These are phyloP conservation scores for Verbascum thapsus DNA, from an alignment of 257 asterid genomes.

Conservation along the genomic window DNA sequence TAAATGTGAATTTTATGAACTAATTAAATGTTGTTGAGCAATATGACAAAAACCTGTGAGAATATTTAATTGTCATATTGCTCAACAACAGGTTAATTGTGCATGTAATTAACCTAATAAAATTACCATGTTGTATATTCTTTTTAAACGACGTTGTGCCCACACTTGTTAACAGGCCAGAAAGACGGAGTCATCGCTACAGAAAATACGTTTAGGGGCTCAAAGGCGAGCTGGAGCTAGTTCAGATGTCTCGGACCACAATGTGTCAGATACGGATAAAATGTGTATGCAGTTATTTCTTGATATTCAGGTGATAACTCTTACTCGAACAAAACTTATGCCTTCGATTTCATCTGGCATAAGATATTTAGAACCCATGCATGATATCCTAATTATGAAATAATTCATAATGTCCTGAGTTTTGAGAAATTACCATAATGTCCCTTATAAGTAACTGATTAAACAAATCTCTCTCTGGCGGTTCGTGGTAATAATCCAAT, in stretches of 20 bases:
- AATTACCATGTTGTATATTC: slow-evolving; percentile 13
- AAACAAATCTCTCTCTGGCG: too few species aligned
- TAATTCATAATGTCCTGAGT: too few species aligned
- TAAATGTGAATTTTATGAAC: too few species aligned
- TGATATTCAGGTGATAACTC: slow-evolving; percentile 71
- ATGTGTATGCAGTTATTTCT: slow-evolving; percentile 94
- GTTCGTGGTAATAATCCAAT: too few species aligned
- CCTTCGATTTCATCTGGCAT: neutral
- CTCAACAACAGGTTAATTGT: too few species aligned
- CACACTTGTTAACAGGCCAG: slow-evolving; percentile 60
- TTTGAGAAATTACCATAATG: neutral
- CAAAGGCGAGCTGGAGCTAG: slow-evolving; percentile 95
- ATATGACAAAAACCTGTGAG: too few species aligned
- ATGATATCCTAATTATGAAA: too few species aligned
- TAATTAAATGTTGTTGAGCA: too few species aligned
- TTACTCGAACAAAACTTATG: neutral
- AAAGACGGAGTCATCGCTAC: slow-evolving; percentile 92
- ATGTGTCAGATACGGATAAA: slow-evolving; percentile 90
- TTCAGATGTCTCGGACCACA: slow-evolving; percentile 83
- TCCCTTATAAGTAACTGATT: too few species aligned
- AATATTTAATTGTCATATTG: too few species aligned
- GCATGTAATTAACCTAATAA: too few species aligned
- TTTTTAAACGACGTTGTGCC: slow-evolving; percentile 19
- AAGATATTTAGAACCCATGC: neutral
- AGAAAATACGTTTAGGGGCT: slow-evolving; percentile 90